Base-by-base conservation (phyloP, 192 early-diverging fungal species). In the Coemansia sp. region DNA sequence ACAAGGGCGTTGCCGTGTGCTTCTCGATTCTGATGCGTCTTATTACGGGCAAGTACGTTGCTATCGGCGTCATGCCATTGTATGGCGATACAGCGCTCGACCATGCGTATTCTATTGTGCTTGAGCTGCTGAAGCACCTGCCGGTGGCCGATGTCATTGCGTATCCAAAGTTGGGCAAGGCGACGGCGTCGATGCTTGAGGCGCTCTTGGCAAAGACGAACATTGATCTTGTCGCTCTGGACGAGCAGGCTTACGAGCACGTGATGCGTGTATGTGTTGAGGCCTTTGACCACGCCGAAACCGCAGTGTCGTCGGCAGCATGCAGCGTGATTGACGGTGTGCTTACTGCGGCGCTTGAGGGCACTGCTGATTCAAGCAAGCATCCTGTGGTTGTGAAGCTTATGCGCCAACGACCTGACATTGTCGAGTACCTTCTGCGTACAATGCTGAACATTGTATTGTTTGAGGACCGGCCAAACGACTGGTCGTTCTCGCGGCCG, bases 1-100 rank as follows among this genome's bases (percentile, higher is more conserved):
- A 90, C 77, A 93, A 93, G 71, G 90, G 90, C 30, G 86, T 91
- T 18, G 71, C 82, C 24, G 76, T 87, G 25, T 91, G 89, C 65
- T 90, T 94, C 45, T 76, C 61, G 48, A 90, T 89, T 1, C 59
- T 94, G 55, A 81, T 81, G 41, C 81, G 81, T 6, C 80, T 89
- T 18, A 62, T 94, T 2, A 71, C 83, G 5, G 93, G 93, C 55
- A 82, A 85, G 51, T 96, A 94, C 64, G 90, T 94, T 40, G 90
- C 89, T 38, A 93, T 96, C 76, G 92, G 92, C n/a, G 90, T 94
- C 33, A 91, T 94, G 76, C 84, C 84, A 49, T 77, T 96, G 24
- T 96, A 96, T 57, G 83, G 85, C 43, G 93, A 95, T 67, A 83
- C 80, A 14, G 87, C 93, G 17, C 70, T 93, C 39, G 85, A 86